Percentiles rank a stretch among this genome's conserved stretches.
Conservation (phyloP, 306 rosid species). For the Quercus agrifolia region DNA sequence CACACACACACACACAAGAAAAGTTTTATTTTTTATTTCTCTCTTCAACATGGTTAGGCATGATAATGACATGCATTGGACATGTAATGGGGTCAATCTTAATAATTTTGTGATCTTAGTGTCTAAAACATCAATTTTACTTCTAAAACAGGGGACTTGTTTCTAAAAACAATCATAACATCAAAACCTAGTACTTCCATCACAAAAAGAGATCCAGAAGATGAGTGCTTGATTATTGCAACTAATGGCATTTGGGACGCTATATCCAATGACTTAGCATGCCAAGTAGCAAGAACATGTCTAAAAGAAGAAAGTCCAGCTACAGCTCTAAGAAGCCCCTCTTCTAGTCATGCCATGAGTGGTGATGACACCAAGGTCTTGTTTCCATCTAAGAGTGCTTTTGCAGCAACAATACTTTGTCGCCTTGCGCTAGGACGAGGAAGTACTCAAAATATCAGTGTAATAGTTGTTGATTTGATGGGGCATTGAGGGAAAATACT, state of each 20-base stretch:
- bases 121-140: no score
- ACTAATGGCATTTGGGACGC: slow-evolving; percentile 39
- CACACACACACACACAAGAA: no score
- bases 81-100: no score
- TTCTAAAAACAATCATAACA: slow-evolving; percentile 14
- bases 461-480: slow-evolving; percentile 37
- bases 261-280: slow-evolving; percentile 25
- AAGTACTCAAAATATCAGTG: slow-evolving; percentile 28
- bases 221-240: slow-evolving; percentile 44
- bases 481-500: background rate
- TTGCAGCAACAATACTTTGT: slow-evolving; percentile 35
- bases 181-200: slow-evolving; percentile 25
- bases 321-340: background rate
- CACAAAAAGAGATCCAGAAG: slow-evolving; percentile 27
- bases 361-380: background rate
- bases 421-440: slow-evolving; percentile 46
- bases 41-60: no score
- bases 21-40: no score
- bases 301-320: slow-evolving; percentile 3
- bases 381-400: slow-evolving; percentile 5
- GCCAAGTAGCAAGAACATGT: slow-evolving; percentile 23
- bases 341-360: background rate
- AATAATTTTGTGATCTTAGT: no score
- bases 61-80: no score
- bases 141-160: slow-evolving; percentile 7